Conservation (phyloP, 441 rosid species). For the Syzygium syzygioides region DNA sequence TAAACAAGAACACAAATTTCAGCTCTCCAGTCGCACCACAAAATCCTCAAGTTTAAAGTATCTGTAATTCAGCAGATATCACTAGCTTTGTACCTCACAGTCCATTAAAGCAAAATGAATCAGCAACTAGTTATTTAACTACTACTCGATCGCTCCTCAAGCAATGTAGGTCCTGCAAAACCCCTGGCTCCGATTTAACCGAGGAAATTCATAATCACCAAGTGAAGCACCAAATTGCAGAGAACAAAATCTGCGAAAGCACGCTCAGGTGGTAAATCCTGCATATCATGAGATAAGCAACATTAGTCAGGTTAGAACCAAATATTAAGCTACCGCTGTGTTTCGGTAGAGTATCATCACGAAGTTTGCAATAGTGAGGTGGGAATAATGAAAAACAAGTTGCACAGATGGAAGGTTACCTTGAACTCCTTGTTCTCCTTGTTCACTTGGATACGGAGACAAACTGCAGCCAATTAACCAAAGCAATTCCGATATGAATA, state of each 20-base stretch:
- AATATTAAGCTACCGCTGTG: background rate
- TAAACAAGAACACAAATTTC: background rate
- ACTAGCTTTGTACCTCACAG: background rate
- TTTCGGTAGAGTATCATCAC: background rate
- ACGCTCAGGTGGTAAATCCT: slow-evolving; percentile 85
- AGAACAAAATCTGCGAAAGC: slow-evolving; percentile 86
- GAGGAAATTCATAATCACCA: slow-evolving; percentile 90
- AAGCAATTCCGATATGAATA: background rate
- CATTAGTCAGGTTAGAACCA: background rate
- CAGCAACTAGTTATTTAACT: background rate
- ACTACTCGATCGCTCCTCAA: background rate
- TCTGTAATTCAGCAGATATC: background rate
- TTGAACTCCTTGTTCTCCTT: slow-evolving; percentile 97
- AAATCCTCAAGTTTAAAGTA: background rate
- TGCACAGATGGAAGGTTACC: slow-evolving; percentile 28
- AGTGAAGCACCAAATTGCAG: slow-evolving; percentile 80
- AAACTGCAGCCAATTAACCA: slow-evolving; percentile 38
- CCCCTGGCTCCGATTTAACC: slow-evolving; percentile 29
- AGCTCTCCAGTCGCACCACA: background rate
- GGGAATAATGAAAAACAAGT: background rate
- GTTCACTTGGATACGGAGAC: slow-evolving; percentile 98
- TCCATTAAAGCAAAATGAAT: background rate
- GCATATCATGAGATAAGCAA: slow-evolving; percentile 5
- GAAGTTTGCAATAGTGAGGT: background rate
- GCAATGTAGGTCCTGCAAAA: background rate